These are phyloP conservation scores for Phytophthora cactorum DNA, from an alignment of 352 stramenopile genomes.

Conservation along the genomic window DNA sequence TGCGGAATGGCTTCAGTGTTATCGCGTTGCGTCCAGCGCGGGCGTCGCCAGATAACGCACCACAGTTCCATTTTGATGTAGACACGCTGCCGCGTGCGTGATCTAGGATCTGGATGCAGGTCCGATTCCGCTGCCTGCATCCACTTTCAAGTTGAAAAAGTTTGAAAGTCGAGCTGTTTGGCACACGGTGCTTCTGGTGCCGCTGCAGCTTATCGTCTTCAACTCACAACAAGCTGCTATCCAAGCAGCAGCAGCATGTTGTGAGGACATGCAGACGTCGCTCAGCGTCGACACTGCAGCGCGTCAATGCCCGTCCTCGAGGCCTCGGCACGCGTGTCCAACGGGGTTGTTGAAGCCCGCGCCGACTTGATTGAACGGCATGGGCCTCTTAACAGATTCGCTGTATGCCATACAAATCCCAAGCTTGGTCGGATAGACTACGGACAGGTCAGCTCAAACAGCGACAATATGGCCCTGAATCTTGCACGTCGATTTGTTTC, in stretches of 20 bases:
- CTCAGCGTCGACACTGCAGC: not conserved
- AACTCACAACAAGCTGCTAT: conserved; percentile 1
- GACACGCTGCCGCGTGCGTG: conserved; percentile 6
- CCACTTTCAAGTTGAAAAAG: too few species aligned
- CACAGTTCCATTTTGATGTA: conserved; percentile 13
- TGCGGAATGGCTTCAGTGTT: not conserved
- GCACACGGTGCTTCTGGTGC: conserved; percentile 1
- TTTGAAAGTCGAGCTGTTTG: not conserved
- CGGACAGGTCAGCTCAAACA: conserved; percentile 14
- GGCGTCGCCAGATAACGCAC: not conserved
- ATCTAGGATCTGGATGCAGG: conserved; percentile 24
- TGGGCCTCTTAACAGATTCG: not conserved
- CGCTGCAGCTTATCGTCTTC: not conserved
- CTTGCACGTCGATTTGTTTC: not conserved
- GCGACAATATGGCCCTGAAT: conserved; percentile 5
- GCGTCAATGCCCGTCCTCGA: conserved; percentile 14
- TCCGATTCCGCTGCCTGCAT: not conserved
- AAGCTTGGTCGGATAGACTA: not conserved
- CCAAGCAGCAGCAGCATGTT: not conserved
- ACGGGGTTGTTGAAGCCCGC: conserved; percentile 26
- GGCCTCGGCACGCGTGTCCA: conserved; percentile 12
- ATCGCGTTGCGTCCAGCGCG: not conserved
- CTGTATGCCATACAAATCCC: conserved; percentile 6
- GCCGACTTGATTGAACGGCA: conserved; percentile 25
- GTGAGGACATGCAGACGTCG: conserved; percentile 5